Base-by-base conservation (phyloP, 371 early-diverging fungal species). In the Mucor mucedo region DNA sequence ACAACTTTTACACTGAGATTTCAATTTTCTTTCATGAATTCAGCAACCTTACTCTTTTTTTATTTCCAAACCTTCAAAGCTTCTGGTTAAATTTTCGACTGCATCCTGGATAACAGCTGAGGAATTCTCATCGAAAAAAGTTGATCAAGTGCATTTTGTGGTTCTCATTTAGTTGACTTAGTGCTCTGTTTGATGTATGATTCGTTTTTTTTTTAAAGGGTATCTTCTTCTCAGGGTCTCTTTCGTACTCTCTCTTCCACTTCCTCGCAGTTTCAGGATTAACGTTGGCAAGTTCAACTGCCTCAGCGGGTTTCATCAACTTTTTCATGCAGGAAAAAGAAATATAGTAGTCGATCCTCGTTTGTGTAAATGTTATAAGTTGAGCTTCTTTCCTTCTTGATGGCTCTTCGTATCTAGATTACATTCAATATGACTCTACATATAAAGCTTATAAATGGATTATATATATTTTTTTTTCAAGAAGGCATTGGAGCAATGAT, bases 21-120 rank as follows among this genome's bases (percentile, higher is more conserved):
- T 28, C 60, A 65, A 4, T 65, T 60, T 1, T 60, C 55, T 29
- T 60, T 65, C 66, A 66, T 65, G 39, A 66, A 60, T 28, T 60
- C 57, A 42, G 49, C 39, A 2, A 66, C n/a, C n/a, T n/a, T n/a
- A n/a, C n/a, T n/a, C n/a, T n/a, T n/a, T n/a, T n/a, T n/a, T n/a
- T n/a, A n/a, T n/a, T 16, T 45, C 21, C 28, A 59, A 47, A 39
- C 59, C 55, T 9, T 27, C 55, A 32, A 65, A 59, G 40, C 28
- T 55, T 13, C 6, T 27, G n/a, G 42, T 41, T 40, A 53, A 55
- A 47, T 48, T 58, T 4, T 59, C 56, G 0, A 60, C 60, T 16
- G 60, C 50, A 32, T 60, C 55, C 6, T 65, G 60, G 2, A 65
- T 60, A 33, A n/a, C 11, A 1, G 56, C 60, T n/a, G 66, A 13